Conservation (phyloP, 352 stramenopile genomes). For the Phytophthora vignae region DNA sequence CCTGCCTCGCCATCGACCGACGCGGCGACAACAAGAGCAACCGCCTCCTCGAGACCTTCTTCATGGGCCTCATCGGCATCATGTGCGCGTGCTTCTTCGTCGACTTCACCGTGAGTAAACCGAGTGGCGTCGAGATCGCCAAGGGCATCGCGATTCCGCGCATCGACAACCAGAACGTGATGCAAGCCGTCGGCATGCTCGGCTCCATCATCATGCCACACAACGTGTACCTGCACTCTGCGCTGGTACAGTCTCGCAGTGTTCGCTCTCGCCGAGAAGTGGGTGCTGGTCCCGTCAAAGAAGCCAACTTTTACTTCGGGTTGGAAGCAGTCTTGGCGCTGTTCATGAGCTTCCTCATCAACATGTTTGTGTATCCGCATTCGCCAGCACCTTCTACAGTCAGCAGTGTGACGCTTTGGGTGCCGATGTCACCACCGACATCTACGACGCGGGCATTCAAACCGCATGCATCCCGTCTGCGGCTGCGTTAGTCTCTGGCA, state of each 20-base stretch:
- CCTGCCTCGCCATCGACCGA: constrained; percentile 85
- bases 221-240: constrained; percentile 96
- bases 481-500: constrained; percentile 55
- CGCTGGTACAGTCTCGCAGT: constrained; percentile 76
- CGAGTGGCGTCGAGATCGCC: constrained; percentile 71
- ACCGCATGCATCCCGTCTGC: constrained; percentile 68
- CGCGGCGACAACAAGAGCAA: constrained; percentile 55
- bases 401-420: constrained; percentile 54
- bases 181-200: constrained; percentile 84
- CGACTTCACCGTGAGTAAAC: constrained; percentile 83
- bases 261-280: constrained; percentile 18
- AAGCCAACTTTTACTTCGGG: constrained; percentile 86
- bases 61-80: constrained; percentile 89
- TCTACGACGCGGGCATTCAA: constrained; percentile 61
- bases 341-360: constrained; percentile 93
- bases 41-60: constrained; percentile 84
- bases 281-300: constrained; percentile 27
- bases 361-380: constrained; percentile 92
- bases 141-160: constrained; percentile 78
- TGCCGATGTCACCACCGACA: constrained; percentile 50
- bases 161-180: constrained; percentile 70
- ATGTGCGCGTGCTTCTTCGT: constrained; percentile 93
- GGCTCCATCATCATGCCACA: constrained; percentile 95
- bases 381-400: constrained; percentile 92
- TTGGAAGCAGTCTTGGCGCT: constrained; percentile 89